These are phyloP conservation scores for Odontarrhena argentea DNA, from an alignment of 345 rosid genomes.

Conservation along the genomic window DNA sequence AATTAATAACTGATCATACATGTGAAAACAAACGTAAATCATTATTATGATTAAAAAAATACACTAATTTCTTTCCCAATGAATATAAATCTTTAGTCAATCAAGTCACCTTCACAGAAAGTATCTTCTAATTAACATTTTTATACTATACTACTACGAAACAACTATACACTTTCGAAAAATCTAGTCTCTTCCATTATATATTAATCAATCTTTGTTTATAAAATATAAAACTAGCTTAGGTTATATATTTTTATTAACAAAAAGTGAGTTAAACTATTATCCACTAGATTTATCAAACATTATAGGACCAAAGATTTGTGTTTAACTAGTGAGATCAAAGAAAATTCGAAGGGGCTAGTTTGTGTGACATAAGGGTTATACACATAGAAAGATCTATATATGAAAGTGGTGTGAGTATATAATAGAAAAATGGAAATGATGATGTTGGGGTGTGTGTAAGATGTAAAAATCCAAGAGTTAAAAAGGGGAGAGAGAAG, in stretches of 20 bases:
- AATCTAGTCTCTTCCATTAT: not conserved
- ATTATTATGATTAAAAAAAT: not conserved
- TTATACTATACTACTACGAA: not conserved
- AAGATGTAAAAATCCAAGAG: slow-evolving; percentile 43
- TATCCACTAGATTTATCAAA: not conserved
- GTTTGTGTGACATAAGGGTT: slow-evolving; percentile 2
- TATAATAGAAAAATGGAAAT: slow-evolving; percentile 9
- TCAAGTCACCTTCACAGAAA: slow-evolving; percentile 12
- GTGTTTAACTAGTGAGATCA: slow-evolving; percentile 5
- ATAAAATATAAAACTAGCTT: slow-evolving; percentile 6
- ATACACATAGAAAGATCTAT: not conserved
- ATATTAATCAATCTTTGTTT: not conserved
- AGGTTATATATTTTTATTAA: not conserved
- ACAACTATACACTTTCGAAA: not conserved
- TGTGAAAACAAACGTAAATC: slow-evolving; percentile 10
- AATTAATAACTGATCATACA: slow-evolving; percentile 1
- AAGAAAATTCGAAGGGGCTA: slow-evolving; percentile 7
- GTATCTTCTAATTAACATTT: not conserved
- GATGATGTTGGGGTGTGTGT: slow-evolving; percentile 44
- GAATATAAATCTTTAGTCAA: not conserved
- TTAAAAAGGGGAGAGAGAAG: slow-evolving; percentile 27
- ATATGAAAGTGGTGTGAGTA: no score
- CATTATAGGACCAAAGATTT: not conserved
- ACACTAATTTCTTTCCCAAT: not conserved
- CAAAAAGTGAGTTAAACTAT: not conserved